Conservation (phyloP, 345 rosid genomes). For the Eucalyptus camaldulensis region DNA sequence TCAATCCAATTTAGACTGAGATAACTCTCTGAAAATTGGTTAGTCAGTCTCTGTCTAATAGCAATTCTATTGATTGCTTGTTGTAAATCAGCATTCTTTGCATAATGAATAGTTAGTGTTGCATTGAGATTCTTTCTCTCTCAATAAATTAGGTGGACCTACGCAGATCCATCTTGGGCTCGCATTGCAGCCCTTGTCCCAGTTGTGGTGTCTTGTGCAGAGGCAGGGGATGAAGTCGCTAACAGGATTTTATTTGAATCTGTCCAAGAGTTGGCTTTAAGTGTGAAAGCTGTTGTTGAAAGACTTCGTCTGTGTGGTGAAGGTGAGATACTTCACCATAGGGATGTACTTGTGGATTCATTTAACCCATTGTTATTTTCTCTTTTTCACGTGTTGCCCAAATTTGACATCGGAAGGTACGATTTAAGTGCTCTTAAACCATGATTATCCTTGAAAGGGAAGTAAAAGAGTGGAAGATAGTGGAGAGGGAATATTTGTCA, state of each 20-base stretch:
- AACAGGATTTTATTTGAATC: constrained; percentile 39
- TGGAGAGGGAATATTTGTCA: background rate
- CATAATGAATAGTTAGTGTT: background rate
- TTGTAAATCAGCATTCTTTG: background rate
- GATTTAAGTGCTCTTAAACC: background rate
- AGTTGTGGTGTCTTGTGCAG: constrained; percentile 61
- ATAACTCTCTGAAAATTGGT: background rate
- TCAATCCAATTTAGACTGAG: background rate
- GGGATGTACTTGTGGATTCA: background rate
- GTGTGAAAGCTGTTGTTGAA: constrained; percentile 69
- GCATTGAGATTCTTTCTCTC: background rate
- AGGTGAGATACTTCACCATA: constrained; percentile 16
- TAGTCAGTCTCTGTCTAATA: background rate
- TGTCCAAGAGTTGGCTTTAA: constrained; percentile 53
- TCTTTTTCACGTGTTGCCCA: background rate
- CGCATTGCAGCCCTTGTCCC: constrained; percentile 77
- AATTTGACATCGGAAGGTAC: background rate
- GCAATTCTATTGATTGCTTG: background rate
- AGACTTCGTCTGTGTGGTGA: constrained; percentile 52
- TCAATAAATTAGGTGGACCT: constrained; percentile 45
- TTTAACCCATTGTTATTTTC: background rate
- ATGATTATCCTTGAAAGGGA: background rate
- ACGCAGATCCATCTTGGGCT: constrained; percentile 80
- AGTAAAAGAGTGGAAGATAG: background rate
- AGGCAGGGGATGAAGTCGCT: constrained; percentile 59